phyloP scores from a whole-genome alignment of 2,329 filamentous ascomycete genomes.

The Ophiosphaerella herpotricha region DNA sequence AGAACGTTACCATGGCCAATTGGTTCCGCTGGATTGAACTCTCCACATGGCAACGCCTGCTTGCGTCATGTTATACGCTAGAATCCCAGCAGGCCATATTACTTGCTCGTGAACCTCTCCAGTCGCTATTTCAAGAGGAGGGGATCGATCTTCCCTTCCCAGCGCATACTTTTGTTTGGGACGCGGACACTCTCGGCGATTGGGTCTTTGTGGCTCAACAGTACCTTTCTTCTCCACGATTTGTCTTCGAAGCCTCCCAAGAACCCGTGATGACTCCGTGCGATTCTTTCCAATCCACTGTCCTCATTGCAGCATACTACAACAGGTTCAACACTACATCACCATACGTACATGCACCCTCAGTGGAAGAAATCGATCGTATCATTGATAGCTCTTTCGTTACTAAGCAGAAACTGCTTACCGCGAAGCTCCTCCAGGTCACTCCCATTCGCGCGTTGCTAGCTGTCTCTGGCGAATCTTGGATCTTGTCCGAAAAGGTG shows the following conservation, averaged over 20 bases:
- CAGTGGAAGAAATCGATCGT: slow-evolving; percentile 23
- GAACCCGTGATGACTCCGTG: slow-evolving; percentile 13
- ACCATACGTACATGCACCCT: slow-evolving; percentile 16
- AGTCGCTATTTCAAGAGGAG: slow-evolving; percentile 20
- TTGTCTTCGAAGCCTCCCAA: slow-evolving; percentile 31
- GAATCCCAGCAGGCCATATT: slow-evolving; percentile 46
- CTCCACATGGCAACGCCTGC: slow-evolving; percentile 42
- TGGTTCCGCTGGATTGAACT: slow-evolving; percentile 44
- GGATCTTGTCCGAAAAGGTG: slow-evolving; percentile 52
- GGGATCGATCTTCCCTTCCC: slow-evolving; percentile 47
- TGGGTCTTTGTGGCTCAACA: slow-evolving; percentile 33
- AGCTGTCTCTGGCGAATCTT: slow-evolving; percentile 51
- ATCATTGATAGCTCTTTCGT: slow-evolving; percentile 27
- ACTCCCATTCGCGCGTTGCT: slow-evolving; percentile 50
- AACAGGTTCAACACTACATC: slow-evolving; percentile 25
- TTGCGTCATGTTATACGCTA: slow-evolving; percentile 50
- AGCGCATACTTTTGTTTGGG: slow-evolving; percentile 43
- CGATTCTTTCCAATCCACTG: slow-evolving; percentile 44
- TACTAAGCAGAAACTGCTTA: slow-evolving; percentile 39
- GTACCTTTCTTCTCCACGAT: slow-evolving; percentile 20
- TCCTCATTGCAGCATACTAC: slow-evolving; percentile 44
- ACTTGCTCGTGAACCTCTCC: slow-evolving; percentile 29
- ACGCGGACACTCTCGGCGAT: slow-evolving; percentile 28
- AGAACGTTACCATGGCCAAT: slow-evolving; percentile 25
- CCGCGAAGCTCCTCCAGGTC: slow-evolving; percentile 44